These are phyloP conservation scores for Vaccinium vitisidaea DNA, from an alignment of 148 eudicot genomes.

Conservation along the genomic window DNA sequence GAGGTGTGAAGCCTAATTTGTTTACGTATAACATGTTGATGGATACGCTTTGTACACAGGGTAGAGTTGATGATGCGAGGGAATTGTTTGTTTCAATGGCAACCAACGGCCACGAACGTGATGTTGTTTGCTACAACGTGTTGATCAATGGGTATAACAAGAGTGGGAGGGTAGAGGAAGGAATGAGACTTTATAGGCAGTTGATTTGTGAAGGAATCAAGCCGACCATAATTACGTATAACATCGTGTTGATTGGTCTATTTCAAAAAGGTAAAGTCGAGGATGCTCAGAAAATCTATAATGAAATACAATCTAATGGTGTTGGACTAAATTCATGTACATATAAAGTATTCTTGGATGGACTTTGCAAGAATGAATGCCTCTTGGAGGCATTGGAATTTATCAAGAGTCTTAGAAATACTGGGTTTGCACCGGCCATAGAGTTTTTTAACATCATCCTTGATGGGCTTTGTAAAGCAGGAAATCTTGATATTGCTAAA, in stretches of 20 bases:
- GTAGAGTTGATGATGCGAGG: constrained; percentile 31
- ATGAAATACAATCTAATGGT: constrained; percentile 13
- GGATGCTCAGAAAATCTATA: constrained; percentile 17
- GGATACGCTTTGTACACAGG: constrained; percentile 31
- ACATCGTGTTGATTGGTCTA: constrained; percentile 19
- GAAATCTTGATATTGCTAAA: constrained; percentile 16
- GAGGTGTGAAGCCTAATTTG: constrained; percentile 25
- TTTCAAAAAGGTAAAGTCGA: constrained; percentile 15
- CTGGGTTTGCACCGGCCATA: constrained; percentile 13
- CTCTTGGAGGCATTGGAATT: constrained; percentile 17
- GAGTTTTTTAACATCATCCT: not conserved
- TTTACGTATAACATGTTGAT: constrained; percentile 27
- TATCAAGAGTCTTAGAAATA: constrained; percentile 1
- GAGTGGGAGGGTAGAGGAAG: constrained; percentile 29
- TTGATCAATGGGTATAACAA: constrained; percentile 36
- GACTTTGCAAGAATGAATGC: constrained; percentile 20
- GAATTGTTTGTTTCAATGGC: constrained; percentile 24
- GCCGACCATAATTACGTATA: constrained; percentile 14
- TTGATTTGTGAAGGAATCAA: constrained; percentile 22
- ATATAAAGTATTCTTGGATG: constrained; percentile 14
- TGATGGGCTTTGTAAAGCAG: constrained; percentile 29
- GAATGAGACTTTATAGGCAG: constrained; percentile 22
- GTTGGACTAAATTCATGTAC: constrained; percentile 13
- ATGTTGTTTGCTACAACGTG: constrained; percentile 27
- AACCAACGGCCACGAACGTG: constrained; percentile 18